phyloP scores from a whole-genome alignment of 2,329 filamentous ascomycete genomes.

The Exophiala bonariae region DNA sequence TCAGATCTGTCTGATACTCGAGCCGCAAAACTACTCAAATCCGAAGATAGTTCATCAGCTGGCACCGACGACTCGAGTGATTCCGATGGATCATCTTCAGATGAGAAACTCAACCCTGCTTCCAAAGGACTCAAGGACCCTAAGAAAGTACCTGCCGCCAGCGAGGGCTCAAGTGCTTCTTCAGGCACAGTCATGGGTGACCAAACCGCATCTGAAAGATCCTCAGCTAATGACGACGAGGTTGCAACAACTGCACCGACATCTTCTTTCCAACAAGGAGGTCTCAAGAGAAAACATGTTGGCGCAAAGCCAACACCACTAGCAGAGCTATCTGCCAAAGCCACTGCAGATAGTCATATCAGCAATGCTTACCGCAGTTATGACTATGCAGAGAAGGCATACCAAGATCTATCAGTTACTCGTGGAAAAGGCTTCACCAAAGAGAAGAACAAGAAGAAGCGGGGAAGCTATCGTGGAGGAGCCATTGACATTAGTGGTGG shows the following conservation, averaged over 20 bases:
- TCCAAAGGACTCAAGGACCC: slow-evolving; percentile 8
- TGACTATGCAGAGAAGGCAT: slow-evolving; percentile 85
- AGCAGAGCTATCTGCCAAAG: slow-evolving; percentile 69
- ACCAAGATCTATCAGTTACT: slow-evolving; percentile 84
- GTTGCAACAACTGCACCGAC: slow-evolving; percentile 21
- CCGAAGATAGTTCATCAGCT: slow-evolving; percentile 2
- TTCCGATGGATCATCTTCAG: slow-evolving; percentile 27
- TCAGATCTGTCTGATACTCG: too few species aligned
- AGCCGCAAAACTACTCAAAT: too few species aligned
- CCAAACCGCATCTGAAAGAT: neutral
- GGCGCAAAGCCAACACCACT: slow-evolving; percentile 69
- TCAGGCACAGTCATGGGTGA: slow-evolving; percentile 26
- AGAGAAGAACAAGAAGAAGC: slow-evolving; percentile 99
- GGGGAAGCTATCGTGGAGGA: slow-evolving; percentile 86
- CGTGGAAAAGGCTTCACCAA: slow-evolving; percentile 98
- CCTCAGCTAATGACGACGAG: slow-evolving; percentile 27
- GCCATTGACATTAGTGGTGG: slow-evolving; percentile 78
- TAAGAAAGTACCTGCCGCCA: neutral
- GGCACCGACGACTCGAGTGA: slow-evolving; percentile 29
- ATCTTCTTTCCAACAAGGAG: too few species aligned
- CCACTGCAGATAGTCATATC: slow-evolving; percentile 67
- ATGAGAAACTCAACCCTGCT: slow-evolving; percentile 28
- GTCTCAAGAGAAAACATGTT: slow-evolving; percentile 39
- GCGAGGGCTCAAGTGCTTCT: slow-evolving; percentile 21
- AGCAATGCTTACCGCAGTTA: slow-evolving; percentile 83